Evolutionary conservation across 495 filamentous ascomycete genomes (phyloP).

Genomic region (Talaromyces wortmannii): DNA sequence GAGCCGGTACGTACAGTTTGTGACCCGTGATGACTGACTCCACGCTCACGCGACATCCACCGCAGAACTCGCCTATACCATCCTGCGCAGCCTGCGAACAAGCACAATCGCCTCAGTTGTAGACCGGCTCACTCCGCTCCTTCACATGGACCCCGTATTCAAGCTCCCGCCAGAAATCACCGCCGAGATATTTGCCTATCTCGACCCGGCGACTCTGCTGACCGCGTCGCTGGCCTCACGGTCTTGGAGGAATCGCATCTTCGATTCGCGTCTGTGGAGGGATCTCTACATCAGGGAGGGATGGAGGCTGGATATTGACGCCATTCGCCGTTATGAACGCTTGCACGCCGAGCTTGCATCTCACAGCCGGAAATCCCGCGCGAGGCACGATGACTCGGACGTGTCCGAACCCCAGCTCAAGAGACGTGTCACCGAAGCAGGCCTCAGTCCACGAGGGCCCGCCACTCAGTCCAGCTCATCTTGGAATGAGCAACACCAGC

Average conservation of each 20-base stretch:
- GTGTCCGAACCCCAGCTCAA: slow-evolving; percentile 42
- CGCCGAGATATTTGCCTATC: slow-evolving; percentile 78
- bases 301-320: slow-evolving; percentile 64
- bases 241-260: slow-evolving; percentile 72
- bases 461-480: neutral
- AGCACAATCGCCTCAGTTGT: slow-evolving; percentile 72
- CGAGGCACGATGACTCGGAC: slow-evolving; percentile 37
- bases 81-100: slow-evolving; percentile 69
- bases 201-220: slow-evolving; percentile 70
- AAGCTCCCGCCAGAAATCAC: slow-evolving; percentile 85
- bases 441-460: slow-evolving; percentile 27
- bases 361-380: slow-evolving; percentile 36
- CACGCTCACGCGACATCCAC: neutral
- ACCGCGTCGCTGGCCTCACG: slow-evolving; percentile 71
- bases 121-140: slow-evolving; percentile 63
- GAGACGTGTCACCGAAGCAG: slow-evolving; percentile 40
- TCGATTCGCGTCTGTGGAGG: slow-evolving; percentile 83
- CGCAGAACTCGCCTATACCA: slow-evolving; percentile 41
- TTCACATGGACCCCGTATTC: slow-evolving; percentile 86
- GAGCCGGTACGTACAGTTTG: slow-evolving; percentile 39
- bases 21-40: neutral
- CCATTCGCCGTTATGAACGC: slow-evolving; percentile 63
- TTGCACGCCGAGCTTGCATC: slow-evolving; percentile 38
- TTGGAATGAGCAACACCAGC: slow-evolving; percentile 30
- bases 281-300: slow-evolving; percentile 75